Conservation (phyloP, 163 green algal genomes). For the Chloroidium sp. region DNA sequence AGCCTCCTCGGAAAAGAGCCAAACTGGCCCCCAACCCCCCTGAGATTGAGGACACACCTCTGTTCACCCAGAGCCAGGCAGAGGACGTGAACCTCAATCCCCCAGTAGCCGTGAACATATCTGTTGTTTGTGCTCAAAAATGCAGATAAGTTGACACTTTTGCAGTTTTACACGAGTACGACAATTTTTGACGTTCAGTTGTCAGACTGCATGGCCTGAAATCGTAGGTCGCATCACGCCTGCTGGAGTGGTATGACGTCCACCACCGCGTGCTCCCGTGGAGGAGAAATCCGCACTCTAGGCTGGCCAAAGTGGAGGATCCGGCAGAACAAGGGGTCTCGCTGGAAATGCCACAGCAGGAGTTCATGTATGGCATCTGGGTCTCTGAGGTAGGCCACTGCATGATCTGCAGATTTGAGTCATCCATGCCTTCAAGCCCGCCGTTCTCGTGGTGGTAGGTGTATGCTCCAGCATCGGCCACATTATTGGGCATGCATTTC, state of each 20-base stretch:
- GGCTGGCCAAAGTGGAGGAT: neutral
- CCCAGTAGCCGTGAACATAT: no score
- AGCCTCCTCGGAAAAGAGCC: neutral
- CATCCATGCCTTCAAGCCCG: no score
- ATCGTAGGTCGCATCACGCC: neutral
- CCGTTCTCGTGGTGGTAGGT: neutral
- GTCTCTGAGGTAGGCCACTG: conserved; percentile 70
- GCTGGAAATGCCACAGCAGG: conserved; percentile 36
- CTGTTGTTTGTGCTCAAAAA: no score
- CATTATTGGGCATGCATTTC: neutral
- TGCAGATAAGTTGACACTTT: no score
- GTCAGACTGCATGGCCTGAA: neutral
- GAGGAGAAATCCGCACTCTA: conserved; percentile 63
- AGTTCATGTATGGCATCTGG: conserved; percentile 87
- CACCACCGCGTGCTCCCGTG: conserved; percentile 82
- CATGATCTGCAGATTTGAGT: neutral
- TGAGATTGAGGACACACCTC: neutral
- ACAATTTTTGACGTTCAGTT: no score
- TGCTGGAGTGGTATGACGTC: conserved; percentile 86
- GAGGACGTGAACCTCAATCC: neutral
- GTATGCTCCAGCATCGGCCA: neutral
- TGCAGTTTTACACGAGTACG: no score
- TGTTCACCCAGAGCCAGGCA: neutral
- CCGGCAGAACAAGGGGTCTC: conserved; percentile 20
- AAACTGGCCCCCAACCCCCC: neutral